Percentiles rank a stretch among this genome's conserved stretches.
Evolutionary conservation across 2,329 filamentous ascomycete genomes (phyloP).

Genomic region (Sporothrix phasma): DNA sequence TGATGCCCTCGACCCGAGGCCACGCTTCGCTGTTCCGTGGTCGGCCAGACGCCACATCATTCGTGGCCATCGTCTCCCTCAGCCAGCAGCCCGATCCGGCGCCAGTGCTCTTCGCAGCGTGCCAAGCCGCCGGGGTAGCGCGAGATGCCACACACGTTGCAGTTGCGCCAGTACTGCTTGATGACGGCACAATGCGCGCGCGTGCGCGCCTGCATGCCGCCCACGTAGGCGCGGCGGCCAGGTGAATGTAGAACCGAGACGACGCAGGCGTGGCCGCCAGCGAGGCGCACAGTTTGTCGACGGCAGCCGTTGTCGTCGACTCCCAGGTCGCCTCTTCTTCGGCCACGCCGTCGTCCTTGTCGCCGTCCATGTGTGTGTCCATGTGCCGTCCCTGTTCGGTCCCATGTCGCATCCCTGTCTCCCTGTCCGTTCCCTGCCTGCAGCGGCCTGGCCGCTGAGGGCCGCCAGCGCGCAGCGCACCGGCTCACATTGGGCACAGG

Average conservation of each 20-base stretch:
- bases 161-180: slow-evolving; percentile 31
- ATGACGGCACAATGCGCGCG: slow-evolving; percentile 27
- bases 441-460: slow-evolving; percentile 3
- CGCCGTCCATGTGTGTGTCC: no score
- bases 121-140: slow-evolving; percentile 24
- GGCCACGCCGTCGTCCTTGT: not conserved
- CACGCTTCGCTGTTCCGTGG: no score
- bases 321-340: slow-evolving; percentile 6
- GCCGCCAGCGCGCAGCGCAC: slow-evolving; percentile 29
- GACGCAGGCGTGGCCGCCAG: slow-evolving; percentile 25
- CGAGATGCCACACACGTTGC: slow-evolving; percentile 28
- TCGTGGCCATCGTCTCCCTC: not conserved
- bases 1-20: not conserved
- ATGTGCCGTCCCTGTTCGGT: no score
- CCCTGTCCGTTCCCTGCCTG: no score
- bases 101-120: slow-evolving; percentile 16
- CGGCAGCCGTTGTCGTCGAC: slow-evolving; percentile 24
- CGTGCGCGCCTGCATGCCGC: slow-evolving; percentile 28
- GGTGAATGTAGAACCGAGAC: slow-evolving; percentile 31
- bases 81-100: slow-evolving; percentile 4
- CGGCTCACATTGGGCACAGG: slow-evolving; percentile 26
- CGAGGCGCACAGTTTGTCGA: slow-evolving; percentile 28
- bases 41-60: no score
- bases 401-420: slow-evolving; percentile 14
- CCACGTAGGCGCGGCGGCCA: slow-evolving; percentile 30